Evolutionary conservation across 768 basidiomycete genomes (phyloP).

Genomic region (Gyrodon lividus): DNA sequence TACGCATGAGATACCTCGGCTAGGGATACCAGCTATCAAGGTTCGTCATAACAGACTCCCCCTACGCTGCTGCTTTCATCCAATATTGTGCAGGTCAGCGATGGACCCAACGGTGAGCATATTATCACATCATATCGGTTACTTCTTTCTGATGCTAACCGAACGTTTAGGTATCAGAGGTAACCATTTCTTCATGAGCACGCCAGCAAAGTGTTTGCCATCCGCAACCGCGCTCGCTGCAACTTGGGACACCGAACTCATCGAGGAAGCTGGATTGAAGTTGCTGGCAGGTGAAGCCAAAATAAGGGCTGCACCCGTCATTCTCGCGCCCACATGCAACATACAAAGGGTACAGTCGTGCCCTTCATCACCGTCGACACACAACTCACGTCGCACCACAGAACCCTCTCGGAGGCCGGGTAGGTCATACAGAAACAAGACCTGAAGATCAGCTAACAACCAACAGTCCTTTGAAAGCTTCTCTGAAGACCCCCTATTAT

Average conservation of each 20-base stretch:
- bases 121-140: not conserved
- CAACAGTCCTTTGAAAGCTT: conserved; percentile 71
- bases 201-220: conserved; percentile 77
- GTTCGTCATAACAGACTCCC: conserved; percentile 18
- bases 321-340: conserved; percentile 82
- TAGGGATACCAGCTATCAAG: conserved; percentile 73
- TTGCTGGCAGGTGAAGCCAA: conserved; percentile 74
- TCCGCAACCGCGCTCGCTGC: conserved; percentile 74
- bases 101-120: conserved; percentile 71
- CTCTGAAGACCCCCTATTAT: conserved; percentile 75
- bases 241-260: conserved; percentile 67
- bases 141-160: not conserved
- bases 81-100: conserved; percentile 52
- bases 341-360: conserved; percentile 62
- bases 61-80: conserved; percentile 16
- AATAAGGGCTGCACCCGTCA: conserved; percentile 61
- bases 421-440: conserved; percentile 25
- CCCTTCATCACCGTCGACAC: not conserved
- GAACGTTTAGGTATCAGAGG: conserved; percentile 49
- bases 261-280: conserved; percentile 59
- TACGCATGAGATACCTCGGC: conserved; percentile 60
- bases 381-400: conserved; percentile 20
- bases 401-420: conserved; percentile 72
- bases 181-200: conserved; percentile 78
- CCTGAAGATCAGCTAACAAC: conserved; percentile 9